Base-by-base conservation (phyloP, 345 rosid species). In the Dimocarpus longan region DNA sequence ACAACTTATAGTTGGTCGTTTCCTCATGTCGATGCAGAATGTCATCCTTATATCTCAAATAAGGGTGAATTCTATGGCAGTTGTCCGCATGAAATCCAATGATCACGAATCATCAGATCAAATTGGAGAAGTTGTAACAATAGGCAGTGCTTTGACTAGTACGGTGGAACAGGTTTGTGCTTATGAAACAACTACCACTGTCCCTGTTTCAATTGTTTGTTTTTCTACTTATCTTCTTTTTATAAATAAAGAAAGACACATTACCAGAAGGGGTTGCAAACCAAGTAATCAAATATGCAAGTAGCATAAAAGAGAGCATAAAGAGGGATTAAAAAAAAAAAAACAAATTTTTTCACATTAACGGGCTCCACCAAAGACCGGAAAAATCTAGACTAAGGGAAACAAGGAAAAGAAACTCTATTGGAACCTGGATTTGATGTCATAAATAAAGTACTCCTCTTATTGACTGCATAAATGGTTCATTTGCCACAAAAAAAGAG, bases 11-110 rank as follows among this genome's bases (percentile, higher is more conserved):
- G 28, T 71, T 75, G n/a, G 50, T 66, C 37, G 66, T 74, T 43
- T 84, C 83, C 65, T 84, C 37, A 50, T 88, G 37, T 74, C 18
- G 70, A 64, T 88, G 88, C 86, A 92, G 95, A 85, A 84, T 84
- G 83, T 91, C 83, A 79, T 91, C 16, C 84, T 95, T 73, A 62
- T 93, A 59, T 89, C 90, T 81, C 96, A 95, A 83, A 91, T 95
- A 79, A 91, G 91, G 85, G 86, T 93, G 80, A 95, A 95, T 85
- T 83, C 91, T 43, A 91, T 95, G 84, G 94, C 95, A 62, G 80
- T 95, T 81, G 90, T 89, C 56, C 87, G 88, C 11, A 89, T 95
- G 91, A 92, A 87, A 81, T 90, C 91, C 75, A 73, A 66, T 52
- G 89, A 88, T 77, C 70, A 60, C 73, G 67, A 74, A 56, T 83